Evolutionary conservation across 257 asterid genomes (phyloP).

Genomic region (Datura wrightii): DNA sequence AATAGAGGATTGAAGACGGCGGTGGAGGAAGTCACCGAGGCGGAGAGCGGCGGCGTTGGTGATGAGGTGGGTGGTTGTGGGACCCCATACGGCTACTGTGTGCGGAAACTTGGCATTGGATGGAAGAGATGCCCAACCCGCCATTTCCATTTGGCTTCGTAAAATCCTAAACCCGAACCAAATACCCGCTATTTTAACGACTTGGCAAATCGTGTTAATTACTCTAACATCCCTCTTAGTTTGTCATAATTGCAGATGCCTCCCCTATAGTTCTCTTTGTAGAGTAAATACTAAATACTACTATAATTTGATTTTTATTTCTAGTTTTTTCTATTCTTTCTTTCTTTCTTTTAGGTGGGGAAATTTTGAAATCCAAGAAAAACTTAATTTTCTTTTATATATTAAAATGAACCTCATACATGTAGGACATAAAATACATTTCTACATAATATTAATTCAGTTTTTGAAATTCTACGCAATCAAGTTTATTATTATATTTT

Average conservation of each 20-base stretch:
- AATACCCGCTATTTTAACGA: slow-evolving; percentile 21
- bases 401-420: no score
- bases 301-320: no score
- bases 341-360: no score
- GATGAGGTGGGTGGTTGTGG: slow-evolving; percentile 50
- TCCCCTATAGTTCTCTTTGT: background rate
- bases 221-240: background rate
- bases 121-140: slow-evolving; percentile 61
- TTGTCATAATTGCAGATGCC: background rate
- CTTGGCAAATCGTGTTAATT: background rate
- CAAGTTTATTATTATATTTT: no score
- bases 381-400: no score
- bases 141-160: slow-evolving; percentile 34
- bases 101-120: slow-evolving; percentile 49
- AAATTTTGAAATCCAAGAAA: no score
- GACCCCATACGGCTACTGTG: slow-evolving; percentile 30
- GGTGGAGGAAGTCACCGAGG: slow-evolving; percentile 58
- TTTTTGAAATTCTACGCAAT: no score
- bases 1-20: slow-evolving; percentile 63
- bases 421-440: no score
- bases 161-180: background rate
- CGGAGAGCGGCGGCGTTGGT: slow-evolving; percentile 68
- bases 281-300: no score
- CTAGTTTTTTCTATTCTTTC: no score
- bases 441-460: no score